phyloP scores from a whole-genome alignment of 202 grass and related monocot species.

The Eragrostis tef region DNA sequence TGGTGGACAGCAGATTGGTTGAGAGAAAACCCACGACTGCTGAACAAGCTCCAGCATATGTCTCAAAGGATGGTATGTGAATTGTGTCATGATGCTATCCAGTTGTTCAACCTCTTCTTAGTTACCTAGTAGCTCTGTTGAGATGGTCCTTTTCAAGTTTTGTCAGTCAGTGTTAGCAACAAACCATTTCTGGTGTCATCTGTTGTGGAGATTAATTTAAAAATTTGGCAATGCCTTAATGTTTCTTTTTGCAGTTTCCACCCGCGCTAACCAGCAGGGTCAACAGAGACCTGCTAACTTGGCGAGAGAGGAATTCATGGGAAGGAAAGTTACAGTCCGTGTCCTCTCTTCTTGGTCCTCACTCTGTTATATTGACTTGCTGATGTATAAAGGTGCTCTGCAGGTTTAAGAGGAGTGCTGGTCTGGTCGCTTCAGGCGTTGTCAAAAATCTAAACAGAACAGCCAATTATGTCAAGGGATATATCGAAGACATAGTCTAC shows the following conservation, averaged over 20 bases:
- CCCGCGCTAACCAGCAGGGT: slow-evolving; percentile 35
- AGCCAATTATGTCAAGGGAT: slow-evolving; percentile 71
- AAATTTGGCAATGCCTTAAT: slow-evolving; percentile 9
- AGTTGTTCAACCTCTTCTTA: background rate
- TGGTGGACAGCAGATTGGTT: slow-evolving; percentile 77
- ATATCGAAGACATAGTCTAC: slow-evolving; percentile 77
- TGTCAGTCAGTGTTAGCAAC: background rate
- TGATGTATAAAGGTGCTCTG: slow-evolving; percentile 41
- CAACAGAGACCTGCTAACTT: slow-evolving; percentile 49
- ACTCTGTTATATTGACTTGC: slow-evolving; percentile 18
- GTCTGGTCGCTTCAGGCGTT: slow-evolving; percentile 81
- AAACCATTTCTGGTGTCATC: slow-evolving; percentile 16
- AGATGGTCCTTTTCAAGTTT: background rate
- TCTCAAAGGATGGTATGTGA: slow-evolving; percentile 59
- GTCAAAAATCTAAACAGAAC: slow-evolving; percentile 72
- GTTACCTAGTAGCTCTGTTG: background rate
- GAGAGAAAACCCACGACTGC: slow-evolving; percentile 51
- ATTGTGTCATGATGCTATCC: slow-evolving; percentile 37
- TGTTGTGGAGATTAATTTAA: background rate
- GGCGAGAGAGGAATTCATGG: slow-evolving; percentile 56
- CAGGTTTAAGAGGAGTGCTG: slow-evolving; percentile 83
- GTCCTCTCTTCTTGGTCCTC: slow-evolving; percentile 6
- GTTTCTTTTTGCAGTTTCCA: slow-evolving; percentile 35
- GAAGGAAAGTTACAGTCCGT: slow-evolving; percentile 57
- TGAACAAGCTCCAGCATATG: slow-evolving; percentile 55